Evolutionary conservation across 2,329 filamentous ascomycete species (phyloP), one percentile per base, ranked within the genome.

Genomic region (Ascocoryne sarcoides): DNA sequence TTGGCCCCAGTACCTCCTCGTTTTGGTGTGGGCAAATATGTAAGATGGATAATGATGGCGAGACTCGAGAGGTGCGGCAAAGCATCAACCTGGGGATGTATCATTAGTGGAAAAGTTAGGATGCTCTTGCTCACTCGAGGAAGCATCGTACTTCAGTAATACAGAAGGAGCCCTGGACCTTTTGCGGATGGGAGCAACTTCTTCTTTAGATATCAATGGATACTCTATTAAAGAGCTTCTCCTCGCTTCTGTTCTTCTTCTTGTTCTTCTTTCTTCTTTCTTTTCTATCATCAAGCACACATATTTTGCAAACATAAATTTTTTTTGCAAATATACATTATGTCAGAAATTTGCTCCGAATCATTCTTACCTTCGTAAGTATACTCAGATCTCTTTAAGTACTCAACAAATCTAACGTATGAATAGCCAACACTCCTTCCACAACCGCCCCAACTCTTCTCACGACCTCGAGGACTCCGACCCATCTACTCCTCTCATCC

Each of bases 31-130:
- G 34, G 38, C 28, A 38, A 17, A 19, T 37, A 3, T 38, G 34
- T 32, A 36, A 20, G 35, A 41, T 42, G 26, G 26, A 23, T 36
- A 36, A 36, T 39, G 43, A 40, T 35, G n/a, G n/a, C n/a, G 35
- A 42, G 43, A 45, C 30, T 45, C 19, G 30, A 40, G 37, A 40
- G 42, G 34, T 44, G 38, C 34, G 40, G 40, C 36, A 43, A 39
- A 36, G 37, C 30, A 39, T 39, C 18, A 39, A 33, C 29, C 29
- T 33, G 23, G 36, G 36, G 31, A 31, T 38, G 36, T 31, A 38
- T 38, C 31, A 38, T 30, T 38, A 38, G 23, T 38, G 36, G 40
- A 37, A 42, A 37, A 26, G 26, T 42, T 37, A 34, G 37, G 39
- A 42, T 42, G 34, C 33, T 37, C 26, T 37, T 42, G 33, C 32